Evolutionary conservation across 495 filamentous ascomycete genomes (phyloP).

Genomic region (Daldinia concentrica): DNA sequence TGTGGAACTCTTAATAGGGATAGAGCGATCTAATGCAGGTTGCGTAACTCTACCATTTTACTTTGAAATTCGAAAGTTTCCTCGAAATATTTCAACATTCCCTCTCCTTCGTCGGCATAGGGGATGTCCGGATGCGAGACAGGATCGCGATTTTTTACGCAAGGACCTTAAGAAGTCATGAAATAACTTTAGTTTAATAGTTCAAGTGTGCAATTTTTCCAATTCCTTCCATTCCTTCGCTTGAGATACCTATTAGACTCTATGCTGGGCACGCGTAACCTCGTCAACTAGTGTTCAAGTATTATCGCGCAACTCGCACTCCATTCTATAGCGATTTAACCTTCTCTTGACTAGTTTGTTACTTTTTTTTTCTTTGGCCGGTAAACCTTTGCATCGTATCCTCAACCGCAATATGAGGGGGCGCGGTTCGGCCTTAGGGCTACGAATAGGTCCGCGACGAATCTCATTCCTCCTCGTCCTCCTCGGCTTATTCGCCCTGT

Average conservation of each 20-base stretch:
- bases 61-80: constrained; percentile 25
- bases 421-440: constrained; percentile 58
- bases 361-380: constrained; percentile 14
- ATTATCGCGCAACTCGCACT: neutral
- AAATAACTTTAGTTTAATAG: constrained; percentile 25
- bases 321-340: constrained; percentile 3
- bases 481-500: constrained; percentile 55
- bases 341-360: constrained; percentile 21
- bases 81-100: constrained; percentile 10
- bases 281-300: constrained; percentile 7
- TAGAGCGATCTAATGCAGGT: neutral
- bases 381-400: neutral
- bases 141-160: constrained; percentile 17
- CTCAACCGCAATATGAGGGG: constrained; percentile 57
- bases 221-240: constrained; percentile 29
- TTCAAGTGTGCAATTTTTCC: constrained; percentile 20
- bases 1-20: constrained; percentile 20
- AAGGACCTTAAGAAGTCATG: constrained; percentile 22
- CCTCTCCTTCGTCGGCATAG: constrained; percentile 5
- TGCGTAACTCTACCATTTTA: neutral
- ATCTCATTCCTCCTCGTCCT: constrained; percentile 56
- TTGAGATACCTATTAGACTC: constrained; percentile 14
- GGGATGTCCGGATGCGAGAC: constrained; percentile 33
- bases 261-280: constrained; percentile 17
- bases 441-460: constrained; percentile 55